Conservation (phyloP, 116 monocot genomes). For the Posidonia oceanica region DNA sequence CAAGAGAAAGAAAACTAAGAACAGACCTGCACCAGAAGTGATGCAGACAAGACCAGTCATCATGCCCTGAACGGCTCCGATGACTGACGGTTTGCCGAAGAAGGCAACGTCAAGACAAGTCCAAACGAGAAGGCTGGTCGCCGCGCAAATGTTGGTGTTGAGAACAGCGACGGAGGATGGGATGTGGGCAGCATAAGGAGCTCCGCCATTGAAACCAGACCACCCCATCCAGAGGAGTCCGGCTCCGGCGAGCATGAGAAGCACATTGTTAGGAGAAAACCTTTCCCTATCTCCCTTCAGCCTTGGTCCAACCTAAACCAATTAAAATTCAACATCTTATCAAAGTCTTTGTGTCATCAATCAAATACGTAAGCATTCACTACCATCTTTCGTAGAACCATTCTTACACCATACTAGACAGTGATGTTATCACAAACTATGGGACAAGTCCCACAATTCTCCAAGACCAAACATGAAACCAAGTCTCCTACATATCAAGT, state of each 20-base stretch:
- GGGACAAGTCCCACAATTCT: too few relatives aligned
- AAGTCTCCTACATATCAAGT: neutral
- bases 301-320: slow-evolving; percentile 38
- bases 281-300: slow-evolving; percentile 33
- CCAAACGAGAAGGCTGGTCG: slow-evolving; percentile 45
- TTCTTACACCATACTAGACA: too few relatives aligned
- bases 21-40: slow-evolving; percentile 66
- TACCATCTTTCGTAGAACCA: too few relatives aligned
- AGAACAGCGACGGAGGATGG: slow-evolving; percentile 31
- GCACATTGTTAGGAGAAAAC: slow-evolving; percentile 50
- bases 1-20: neutral
- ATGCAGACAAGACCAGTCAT: slow-evolving; percentile 81
- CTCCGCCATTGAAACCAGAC: slow-evolving; percentile 56
- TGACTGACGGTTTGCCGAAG: slow-evolving; percentile 39
- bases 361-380: too few relatives aligned
- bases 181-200: slow-evolving; percentile 30
- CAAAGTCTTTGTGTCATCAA: too few relatives aligned
- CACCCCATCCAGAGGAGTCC: slow-evolving; percentile 59
- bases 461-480: neutral
- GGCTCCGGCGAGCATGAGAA: slow-evolving; percentile 38
- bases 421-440: too few relatives aligned
- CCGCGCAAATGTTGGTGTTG: slow-evolving; percentile 42
- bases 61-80: slow-evolving; percentile 32
- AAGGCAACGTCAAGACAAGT: slow-evolving; percentile 31
- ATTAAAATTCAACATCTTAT: neutral